Evolutionary conservation across 257 asterid species (phyloP).

Genomic region (Solanum medicagineum): DNA sequence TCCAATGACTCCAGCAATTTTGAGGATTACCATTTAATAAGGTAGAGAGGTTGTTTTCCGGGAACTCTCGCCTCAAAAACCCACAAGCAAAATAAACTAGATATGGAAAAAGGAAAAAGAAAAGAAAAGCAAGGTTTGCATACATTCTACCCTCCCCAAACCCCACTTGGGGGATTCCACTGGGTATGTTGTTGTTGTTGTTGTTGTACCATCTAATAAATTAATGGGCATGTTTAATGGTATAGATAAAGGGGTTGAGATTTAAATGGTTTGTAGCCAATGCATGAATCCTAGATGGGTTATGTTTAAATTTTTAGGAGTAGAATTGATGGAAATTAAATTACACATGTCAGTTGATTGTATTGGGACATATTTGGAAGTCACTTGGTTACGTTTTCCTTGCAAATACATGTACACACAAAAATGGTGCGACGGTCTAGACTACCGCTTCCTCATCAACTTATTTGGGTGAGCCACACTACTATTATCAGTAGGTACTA

Average conservation of each 20-base stretch:
- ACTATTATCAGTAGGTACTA: background rate
- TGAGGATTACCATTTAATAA: background rate
- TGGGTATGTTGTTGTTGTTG: too few relatives aligned
- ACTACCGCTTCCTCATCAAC: background rate
- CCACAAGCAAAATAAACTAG: too few relatives aligned
- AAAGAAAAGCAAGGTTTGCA: too few relatives aligned
- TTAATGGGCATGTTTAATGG: background rate
- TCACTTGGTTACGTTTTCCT: background rate
- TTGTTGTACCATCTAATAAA: background rate
- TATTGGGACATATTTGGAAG: background rate
- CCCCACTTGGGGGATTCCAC: too few relatives aligned
- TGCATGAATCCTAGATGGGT: background rate
- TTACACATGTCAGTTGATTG: background rate
- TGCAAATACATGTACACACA: background rate
- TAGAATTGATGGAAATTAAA: background rate
- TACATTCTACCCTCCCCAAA: too few relatives aligned
- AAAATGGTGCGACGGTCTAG: background rate
- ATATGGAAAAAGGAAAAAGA: too few relatives aligned
- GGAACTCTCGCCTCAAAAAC: too few relatives aligned
- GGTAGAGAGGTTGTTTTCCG: too few relatives aligned
- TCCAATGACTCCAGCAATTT: background rate
- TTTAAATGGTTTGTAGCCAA: background rate
- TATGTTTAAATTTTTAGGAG: background rate
- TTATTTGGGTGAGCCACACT: background rate
- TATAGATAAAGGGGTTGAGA: background rate